phyloP scores from a whole-genome alignment of 805 yeast species.

The Metschnikowia anglica region DNA sequence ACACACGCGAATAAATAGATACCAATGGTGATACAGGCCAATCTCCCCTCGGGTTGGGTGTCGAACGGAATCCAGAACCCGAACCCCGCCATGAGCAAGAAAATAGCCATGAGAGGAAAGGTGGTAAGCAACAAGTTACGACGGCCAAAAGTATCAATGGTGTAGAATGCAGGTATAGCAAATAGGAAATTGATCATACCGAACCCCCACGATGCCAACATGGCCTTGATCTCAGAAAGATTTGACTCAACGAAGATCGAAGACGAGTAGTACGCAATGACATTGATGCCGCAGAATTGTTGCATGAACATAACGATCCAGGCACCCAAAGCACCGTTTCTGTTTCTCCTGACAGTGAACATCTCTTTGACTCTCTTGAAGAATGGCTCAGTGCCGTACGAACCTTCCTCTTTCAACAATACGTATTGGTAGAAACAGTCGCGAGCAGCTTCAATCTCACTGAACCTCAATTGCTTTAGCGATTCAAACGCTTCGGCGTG shows the following conservation, averaged over 20 bases:
- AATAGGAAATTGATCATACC: slow-evolving; percentile 78
- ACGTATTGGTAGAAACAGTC: slow-evolving; percentile 61
- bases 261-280: slow-evolving; percentile 82
- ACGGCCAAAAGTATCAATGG: slow-evolving; percentile 78
- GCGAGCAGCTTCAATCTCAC: slow-evolving; percentile 58
- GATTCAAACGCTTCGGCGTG: slow-evolving; percentile 51
- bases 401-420: slow-evolving; percentile 59
- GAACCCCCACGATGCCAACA: slow-evolving; percentile 83
- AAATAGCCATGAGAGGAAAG: slow-evolving; percentile 63
- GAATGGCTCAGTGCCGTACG: slow-evolving; percentile 47
- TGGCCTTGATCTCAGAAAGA: slow-evolving; percentile 57
- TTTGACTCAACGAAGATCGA: slow-evolving; percentile 70
- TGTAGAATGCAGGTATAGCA: slow-evolving; percentile 78
- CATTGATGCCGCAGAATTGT: slow-evolving; percentile 88
- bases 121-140: slow-evolving; percentile 56
- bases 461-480: slow-evolving; percentile 45
- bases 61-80: slow-evolving; percentile 66
- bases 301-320: slow-evolving; percentile 87
- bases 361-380: slow-evolving; percentile 52
- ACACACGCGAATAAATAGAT: slow-evolving; percentile 70
- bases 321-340: slow-evolving; percentile 79
- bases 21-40: slow-evolving; percentile 70
- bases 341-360: slow-evolving; percentile 72
- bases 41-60: slow-evolving; percentile 45
- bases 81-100: slow-evolving; percentile 62